These are phyloP conservation scores for Tephrocybe rancida DNA, from an alignment of 768 basidiomycete species.

Conservation along the genomic window DNA sequence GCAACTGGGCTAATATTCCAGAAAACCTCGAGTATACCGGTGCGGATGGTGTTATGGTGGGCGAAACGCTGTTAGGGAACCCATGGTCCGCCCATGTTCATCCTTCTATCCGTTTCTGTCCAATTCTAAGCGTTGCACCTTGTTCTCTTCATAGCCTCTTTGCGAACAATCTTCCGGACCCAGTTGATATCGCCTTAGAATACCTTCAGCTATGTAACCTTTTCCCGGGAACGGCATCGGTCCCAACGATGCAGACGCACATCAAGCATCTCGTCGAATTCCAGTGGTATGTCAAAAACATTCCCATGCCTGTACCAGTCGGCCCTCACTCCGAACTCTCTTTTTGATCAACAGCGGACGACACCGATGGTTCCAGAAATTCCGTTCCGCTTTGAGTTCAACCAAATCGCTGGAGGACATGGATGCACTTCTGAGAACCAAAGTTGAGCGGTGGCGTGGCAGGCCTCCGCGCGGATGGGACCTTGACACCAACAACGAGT, in stretches of 20 bases:
- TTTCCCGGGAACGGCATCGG: conserved; percentile 50
- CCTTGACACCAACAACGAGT: conserved; percentile 16
- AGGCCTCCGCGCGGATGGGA: conserved; percentile 27
- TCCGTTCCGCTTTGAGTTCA: conserved; percentile 45
- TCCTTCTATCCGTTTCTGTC: neutral
- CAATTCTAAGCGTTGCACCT: conserved; percentile 3
- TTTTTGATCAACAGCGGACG: conserved; percentile 37
- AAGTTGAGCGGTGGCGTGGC: conserved; percentile 54
- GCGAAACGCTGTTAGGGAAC: conserved; percentile 74
- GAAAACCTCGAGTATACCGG: conserved; percentile 55
- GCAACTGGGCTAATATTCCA: conserved; percentile 55
- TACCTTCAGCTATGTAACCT: conserved; percentile 64
- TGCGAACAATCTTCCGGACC: conserved; percentile 53
- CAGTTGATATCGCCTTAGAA: conserved; percentile 67
- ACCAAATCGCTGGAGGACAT: conserved; percentile 50
- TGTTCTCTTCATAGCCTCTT: conserved; percentile 51
- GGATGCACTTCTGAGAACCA: conserved; percentile 41
- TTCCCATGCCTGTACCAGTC: conserved; percentile 9
- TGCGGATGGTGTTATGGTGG: conserved; percentile 82
- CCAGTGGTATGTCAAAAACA: conserved; percentile 53
- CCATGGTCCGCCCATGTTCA: conserved; percentile 51
- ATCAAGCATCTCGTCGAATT: conserved; percentile 68
- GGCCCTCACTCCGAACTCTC: conserved; percentile 9
- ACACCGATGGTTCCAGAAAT: conserved; percentile 58
- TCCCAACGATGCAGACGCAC: conserved; percentile 61